A percentile compares a stretch with the other conserved stretches of the same genome.
Evolutionary conservation across 169 alveolate genomes (phyloP).

Genomic region (Plasmodium sp.): DNA sequence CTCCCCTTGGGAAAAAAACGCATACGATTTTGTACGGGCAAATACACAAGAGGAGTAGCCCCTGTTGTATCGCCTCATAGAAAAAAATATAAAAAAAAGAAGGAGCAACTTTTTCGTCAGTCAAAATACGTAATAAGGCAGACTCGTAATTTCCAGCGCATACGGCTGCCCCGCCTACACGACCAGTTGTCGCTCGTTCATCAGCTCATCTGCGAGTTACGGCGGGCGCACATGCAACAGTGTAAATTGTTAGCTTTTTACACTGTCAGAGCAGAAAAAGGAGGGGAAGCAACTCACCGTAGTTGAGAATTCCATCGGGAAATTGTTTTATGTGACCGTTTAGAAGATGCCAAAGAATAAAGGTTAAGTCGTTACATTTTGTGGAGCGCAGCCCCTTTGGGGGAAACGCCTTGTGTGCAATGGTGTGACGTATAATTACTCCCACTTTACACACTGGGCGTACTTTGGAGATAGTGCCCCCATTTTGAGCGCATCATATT

Average conservation of each 20-base stretch:
- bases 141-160: neutral
- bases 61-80: neutral
- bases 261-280: neutral
- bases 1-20: neutral
- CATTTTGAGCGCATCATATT: neutral
- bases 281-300: neutral
- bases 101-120: neutral
- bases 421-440: neutral
- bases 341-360: constrained; percentile 72
- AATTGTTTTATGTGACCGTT: constrained; percentile 6
- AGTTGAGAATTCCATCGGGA: neutral
- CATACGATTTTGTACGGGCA: neutral
- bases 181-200: neutral
- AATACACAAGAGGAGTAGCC: neutral
- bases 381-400: neutral
- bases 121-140: neutral
- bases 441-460: neutral
- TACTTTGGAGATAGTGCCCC: neutral
- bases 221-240: neutral
- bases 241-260: neutral
- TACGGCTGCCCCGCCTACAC: neutral
- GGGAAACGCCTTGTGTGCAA: neutral
- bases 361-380: constrained; percentile 25
- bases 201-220: neutral
- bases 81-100: too few species aligned